These are phyloP conservation scores for Talaromyces trachyspermus DNA, from an alignment of 495 filamentous ascomycete species.

Conservation along the genomic window DNA sequence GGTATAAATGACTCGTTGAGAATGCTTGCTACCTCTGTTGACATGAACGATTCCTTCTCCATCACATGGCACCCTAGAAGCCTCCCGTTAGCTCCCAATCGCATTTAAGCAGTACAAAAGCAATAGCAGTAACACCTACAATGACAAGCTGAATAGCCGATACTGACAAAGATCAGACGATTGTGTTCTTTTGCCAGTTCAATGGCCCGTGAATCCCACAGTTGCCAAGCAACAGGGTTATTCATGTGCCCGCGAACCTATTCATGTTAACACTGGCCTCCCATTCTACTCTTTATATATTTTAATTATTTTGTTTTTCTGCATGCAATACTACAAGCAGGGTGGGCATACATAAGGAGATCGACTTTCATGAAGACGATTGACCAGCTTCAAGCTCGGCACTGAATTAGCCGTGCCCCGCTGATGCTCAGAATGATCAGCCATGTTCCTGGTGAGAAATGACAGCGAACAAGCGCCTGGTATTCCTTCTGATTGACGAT, in stretches of 20 bases:
- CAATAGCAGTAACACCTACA: slow-evolving; percentile 49
- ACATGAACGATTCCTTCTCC: slow-evolving; percentile 88
- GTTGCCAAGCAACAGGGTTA: slow-evolving; percentile 90
- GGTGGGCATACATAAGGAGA: slow-evolving; percentile 64
- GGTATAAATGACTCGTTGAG: slow-evolving; percentile 87
- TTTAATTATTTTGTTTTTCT: neutral
- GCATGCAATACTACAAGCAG: neutral
- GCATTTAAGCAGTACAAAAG: too few species aligned
- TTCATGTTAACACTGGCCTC: neutral
- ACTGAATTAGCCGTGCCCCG: too few species aligned
- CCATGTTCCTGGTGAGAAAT: neutral
- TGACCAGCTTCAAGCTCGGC: slow-evolving; percentile 51
- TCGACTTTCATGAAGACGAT: slow-evolving; percentile 64
- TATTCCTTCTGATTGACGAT: neutral
- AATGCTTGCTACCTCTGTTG: slow-evolving; percentile 67
- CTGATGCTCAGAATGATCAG: too few species aligned
- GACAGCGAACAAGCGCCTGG: neutral
- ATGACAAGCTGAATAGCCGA: slow-evolving; percentile 94
- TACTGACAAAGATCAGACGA: slow-evolving; percentile 85
- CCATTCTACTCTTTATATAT: too few species aligned
- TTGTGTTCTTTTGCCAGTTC: slow-evolving; percentile 70
- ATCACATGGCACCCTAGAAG: slow-evolving; percentile 79
- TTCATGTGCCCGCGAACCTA: slow-evolving; percentile 72
- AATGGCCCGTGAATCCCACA: slow-evolving; percentile 73
- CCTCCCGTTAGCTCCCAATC: neutral